These are phyloP conservation scores for Pleurotus eryngii DNA, from an alignment of 768 basidiomycete genomes.

Conservation along the genomic window DNA sequence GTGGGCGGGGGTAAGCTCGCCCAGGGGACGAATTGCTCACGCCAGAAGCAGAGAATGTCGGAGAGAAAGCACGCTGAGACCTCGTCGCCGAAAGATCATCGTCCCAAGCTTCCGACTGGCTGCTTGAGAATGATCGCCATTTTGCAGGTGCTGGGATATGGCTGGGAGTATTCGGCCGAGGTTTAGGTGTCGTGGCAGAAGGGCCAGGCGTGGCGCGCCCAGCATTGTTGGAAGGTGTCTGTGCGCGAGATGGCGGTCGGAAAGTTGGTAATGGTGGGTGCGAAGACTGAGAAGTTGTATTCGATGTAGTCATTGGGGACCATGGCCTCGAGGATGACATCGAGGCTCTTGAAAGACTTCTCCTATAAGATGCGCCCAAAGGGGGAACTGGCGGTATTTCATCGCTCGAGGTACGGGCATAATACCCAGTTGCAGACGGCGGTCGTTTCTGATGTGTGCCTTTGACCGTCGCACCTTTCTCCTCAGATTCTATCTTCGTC, in stretches of 20 bases:
- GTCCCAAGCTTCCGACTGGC: constrained; percentile 43
- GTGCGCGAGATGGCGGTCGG: constrained; percentile 55
- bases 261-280: constrained; percentile 37
- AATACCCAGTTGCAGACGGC: constrained; percentile 42
- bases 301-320: constrained; percentile 72
- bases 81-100: constrained; percentile 40
- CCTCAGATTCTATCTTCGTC: constrained; percentile 65
- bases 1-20: constrained; percentile 60
- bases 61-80: constrained; percentile 65
- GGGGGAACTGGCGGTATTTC: constrained; percentile 46
- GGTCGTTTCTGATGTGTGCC: constrained; percentile 48
- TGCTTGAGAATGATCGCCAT: constrained; percentile 46
- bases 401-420: constrained; percentile 19
- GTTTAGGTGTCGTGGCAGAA: constrained; percentile 48
- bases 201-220: constrained; percentile 32
- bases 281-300: constrained; percentile 64
- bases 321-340: constrained; percentile 78
- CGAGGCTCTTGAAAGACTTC: constrained; percentile 71
- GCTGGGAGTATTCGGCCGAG: constrained; percentile 76
- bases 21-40: constrained; percentile 39
- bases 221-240: constrained; percentile 42
- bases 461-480: constrained; percentile 42
- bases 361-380: constrained; percentile 46
- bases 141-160: constrained; percentile 67
- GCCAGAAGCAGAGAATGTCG: constrained; percentile 49